A percentile compares a stretch with the other conserved stretches of the same genome.
phyloP scores from a whole-genome alignment of 1,284 basidiomycete species.

The Kalmanozyma brasiliensis region DNA sequence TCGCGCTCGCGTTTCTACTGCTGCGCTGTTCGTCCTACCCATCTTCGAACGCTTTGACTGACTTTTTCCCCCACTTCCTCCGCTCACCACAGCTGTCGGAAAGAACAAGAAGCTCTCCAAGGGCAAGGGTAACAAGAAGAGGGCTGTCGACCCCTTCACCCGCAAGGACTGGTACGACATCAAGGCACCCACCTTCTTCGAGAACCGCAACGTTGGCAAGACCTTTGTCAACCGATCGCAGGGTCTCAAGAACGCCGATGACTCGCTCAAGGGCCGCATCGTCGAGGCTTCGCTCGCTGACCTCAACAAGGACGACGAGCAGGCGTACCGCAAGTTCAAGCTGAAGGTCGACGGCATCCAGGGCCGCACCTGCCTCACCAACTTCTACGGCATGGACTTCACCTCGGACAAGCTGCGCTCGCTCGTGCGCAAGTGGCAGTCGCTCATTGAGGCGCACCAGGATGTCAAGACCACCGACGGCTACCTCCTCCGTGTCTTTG shows the following conservation, averaged over 20 bases:
- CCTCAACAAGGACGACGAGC: constrained; percentile 99
- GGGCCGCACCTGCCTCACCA: constrained; percentile 99
- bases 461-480: constrained; percentile 99
- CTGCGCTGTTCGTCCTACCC: not conserved
- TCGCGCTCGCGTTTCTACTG: not conserved
- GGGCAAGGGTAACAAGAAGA: constrained; percentile 98
- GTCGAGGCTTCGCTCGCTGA: constrained; percentile 96
- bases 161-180: constrained; percentile 99
- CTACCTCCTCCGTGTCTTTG: constrained; percentile 98
- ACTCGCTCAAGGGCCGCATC: constrained; percentile 97
- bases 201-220: constrained; percentile 96
- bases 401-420: constrained; percentile 99
- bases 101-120: constrained; percentile 99
- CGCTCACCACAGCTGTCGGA: constrained; percentile 66
- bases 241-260: constrained; percentile 98
- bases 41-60: constrained; percentile 1
- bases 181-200: constrained; percentile 98
- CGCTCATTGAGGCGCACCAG: constrained; percentile 97
- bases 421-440: constrained; percentile 99
- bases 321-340: constrained; percentile 99
- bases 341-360: constrained; percentile 96
- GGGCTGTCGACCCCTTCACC: constrained; percentile 99
- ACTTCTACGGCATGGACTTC: constrained; percentile 99
- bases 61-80: not conserved
- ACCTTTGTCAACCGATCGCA: constrained; percentile 98